These are phyloP conservation scores for Trametes cubensis DNA, from an alignment of 768 basidiomycete genomes.

Conservation along the genomic window DNA sequence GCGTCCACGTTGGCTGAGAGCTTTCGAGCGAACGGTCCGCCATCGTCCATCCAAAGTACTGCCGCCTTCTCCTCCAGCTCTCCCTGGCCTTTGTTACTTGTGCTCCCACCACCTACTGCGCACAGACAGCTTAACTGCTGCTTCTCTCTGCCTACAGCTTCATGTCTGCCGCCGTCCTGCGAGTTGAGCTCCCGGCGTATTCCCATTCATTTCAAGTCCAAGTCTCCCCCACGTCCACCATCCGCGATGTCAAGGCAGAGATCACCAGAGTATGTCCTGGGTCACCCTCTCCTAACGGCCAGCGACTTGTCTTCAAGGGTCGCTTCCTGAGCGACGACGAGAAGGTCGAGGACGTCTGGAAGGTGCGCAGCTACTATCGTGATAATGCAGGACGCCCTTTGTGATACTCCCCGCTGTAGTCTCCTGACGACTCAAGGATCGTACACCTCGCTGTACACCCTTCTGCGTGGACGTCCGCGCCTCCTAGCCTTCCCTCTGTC, in stretches of 20 bases:
- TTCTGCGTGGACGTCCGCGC: conserved; percentile 66
- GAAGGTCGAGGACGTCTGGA: conserved; percentile 69
- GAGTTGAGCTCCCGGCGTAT: conserved; percentile 77
- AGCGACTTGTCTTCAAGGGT: conserved; percentile 77
- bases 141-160: neutral
- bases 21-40: neutral
- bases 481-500: conserved; percentile 42
- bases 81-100: neutral
- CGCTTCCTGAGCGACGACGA: conserved; percentile 67
- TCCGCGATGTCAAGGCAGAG: conserved; percentile 68
- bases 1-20: conserved; percentile 15
- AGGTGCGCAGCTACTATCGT: conserved; percentile 44
- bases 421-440: conserved; percentile 56
- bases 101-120: neutral
- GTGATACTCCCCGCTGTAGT: conserved; percentile 39
- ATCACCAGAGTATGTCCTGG: conserved; percentile 65
- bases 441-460: conserved; percentile 82
- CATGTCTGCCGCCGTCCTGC: conserved; percentile 43
- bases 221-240: conserved; percentile 49
- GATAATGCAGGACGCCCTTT: conserved; percentile 14
- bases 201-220: conserved; percentile 65
- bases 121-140: conserved; percentile 13
- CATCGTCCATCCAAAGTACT: neutral
- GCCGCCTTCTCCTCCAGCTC: neutral
- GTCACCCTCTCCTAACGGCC: conserved; percentile 66